Evolutionary conservation across 768 basidiomycete species (phyloP), one percentile per base, ranked within the genome.

Genomic region (Podaxis sp.): DNA sequence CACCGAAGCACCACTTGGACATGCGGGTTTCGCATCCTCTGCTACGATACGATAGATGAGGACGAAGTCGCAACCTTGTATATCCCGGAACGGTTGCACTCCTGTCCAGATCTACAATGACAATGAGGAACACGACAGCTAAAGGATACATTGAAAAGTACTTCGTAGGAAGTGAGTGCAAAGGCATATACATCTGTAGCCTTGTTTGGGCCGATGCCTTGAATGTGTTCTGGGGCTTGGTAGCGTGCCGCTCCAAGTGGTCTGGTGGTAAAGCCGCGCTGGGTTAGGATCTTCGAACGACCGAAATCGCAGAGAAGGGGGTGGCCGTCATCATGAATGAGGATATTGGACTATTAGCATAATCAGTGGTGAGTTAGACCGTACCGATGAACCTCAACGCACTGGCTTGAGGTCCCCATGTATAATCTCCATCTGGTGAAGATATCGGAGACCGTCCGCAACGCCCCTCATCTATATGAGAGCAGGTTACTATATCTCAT

Each of bases 181-280:
- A 68, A 69, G 7, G 58, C 66, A 36, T 69, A 71, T 22, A 69
- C 60, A 48, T 70, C 69, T 5, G 65, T 56, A 22, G 59, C 55
- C 54, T 67, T 67, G 5, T 65, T 67, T 15, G 65, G 49, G 40
- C 57, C 22, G 10, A n/a, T 36, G 55, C 28, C 40, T 37, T n/a
- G 37, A 20, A 62, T 7, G 38, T 56, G 41, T n/a, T 62, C 60
- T 8, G 60, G 60, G n/a, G 60, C 52, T 33, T 55, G 38, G 37
- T 62, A 62, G 15, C 60, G 49, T 4, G n/a, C 28, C 8, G 51
- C 37, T 24, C 60, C 53, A 24, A 40, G 13, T 30, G 55, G 55
- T n/a, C 36, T 55, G 2, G 60, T 62, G 0, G 60, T 62, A n/a
- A 55, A 62, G 1, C 60, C 60, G 1, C 40, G 28, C 4, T 46